phyloP scores from a whole-genome alignment of 352 stramenopile genomes.

The Thalassiosira delicatula region DNA sequence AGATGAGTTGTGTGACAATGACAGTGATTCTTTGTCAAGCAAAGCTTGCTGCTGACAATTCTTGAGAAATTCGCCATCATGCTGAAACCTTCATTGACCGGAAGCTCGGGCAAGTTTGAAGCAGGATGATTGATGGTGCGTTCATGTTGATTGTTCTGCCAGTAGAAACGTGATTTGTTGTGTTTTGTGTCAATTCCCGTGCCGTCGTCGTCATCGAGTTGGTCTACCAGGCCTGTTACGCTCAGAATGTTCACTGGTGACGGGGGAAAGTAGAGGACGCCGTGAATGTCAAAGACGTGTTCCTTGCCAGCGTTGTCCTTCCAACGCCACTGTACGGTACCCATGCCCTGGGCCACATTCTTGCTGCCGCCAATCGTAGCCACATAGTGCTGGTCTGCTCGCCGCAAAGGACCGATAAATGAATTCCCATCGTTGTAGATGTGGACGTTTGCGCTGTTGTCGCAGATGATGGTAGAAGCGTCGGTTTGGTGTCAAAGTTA shows the following conservation, averaged over 20 bases:
- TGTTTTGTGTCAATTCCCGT: constrained; percentile 22
- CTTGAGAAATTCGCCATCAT: neutral
- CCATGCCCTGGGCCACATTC: neutral
- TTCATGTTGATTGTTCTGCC: constrained; percentile 7
- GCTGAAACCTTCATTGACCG: neutral
- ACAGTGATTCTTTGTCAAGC: neutral
- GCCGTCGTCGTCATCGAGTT: constrained; percentile 14
- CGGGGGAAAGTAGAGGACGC: constrained; percentile 25
- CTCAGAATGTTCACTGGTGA: constrained; percentile 40
- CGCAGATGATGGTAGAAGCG: constrained; percentile 17
- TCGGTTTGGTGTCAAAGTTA: constrained; percentile 20
- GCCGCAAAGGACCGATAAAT: constrained; percentile 7
- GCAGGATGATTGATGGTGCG: neutral
- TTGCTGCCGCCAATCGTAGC: constrained; percentile 26
- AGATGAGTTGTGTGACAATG: neutral
- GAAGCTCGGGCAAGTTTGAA: neutral
- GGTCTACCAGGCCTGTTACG: constrained; percentile 12
- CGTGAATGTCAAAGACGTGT: neutral
- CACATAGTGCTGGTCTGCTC: neutral
- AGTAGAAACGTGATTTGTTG: constrained; percentile 17
- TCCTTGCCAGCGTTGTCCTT: constrained; percentile 15
- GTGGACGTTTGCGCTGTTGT: constrained; percentile 29
- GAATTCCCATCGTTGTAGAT: constrained; percentile 24
- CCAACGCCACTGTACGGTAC: constrained; percentile 26
- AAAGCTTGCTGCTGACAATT: neutral